Percentiles rank a stretch among this genome's conserved stretches.
Conservation (phyloP, 371 early-diverging fungal genomes). For the Blakeslea trispora region DNA sequence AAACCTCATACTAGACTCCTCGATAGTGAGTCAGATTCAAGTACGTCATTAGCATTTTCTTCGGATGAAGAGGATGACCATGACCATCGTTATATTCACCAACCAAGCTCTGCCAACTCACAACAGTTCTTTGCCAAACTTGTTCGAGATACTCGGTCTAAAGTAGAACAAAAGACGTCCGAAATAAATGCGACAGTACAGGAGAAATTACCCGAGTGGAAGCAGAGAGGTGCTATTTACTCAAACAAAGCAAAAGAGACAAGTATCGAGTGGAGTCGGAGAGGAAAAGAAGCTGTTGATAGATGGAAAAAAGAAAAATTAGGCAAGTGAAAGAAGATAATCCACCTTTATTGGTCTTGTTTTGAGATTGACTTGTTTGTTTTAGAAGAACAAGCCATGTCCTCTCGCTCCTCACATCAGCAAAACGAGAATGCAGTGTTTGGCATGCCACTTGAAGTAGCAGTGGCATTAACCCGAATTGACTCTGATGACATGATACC, state of each 20-base stretch:
- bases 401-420: constrained; percentile 8
- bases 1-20: constrained; percentile 4
- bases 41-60: constrained; percentile 20
- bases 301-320: constrained; percentile 52
- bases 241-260: constrained; percentile 51
- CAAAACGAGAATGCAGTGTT: constrained; percentile 44
- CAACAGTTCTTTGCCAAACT: constrained; percentile 28
- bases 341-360: too few species aligned
- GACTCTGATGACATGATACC: constrained; percentile 63
- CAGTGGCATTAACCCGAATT: constrained; percentile 55
- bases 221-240: constrained; percentile 41
- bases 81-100: not conserved
- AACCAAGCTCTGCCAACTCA: constrained; percentile 5
- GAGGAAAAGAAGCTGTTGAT: constrained; percentile 52
- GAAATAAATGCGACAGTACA: constrained; percentile 52
- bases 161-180: constrained; percentile 42
- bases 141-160: constrained; percentile 40
- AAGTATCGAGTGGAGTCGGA: constrained; percentile 50
- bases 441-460: constrained; percentile 57
- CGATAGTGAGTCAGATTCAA: constrained; percentile 14
- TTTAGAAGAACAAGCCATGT: constrained; percentile 9
- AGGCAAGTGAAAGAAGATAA: constrained; percentile 31
- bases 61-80: constrained; percentile 1
- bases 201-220: constrained; percentile 54
- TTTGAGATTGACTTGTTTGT: not conserved